Evolutionary conservation across 208 protist species (phyloP).

Genomic region (Strigomonas galati): DNA sequence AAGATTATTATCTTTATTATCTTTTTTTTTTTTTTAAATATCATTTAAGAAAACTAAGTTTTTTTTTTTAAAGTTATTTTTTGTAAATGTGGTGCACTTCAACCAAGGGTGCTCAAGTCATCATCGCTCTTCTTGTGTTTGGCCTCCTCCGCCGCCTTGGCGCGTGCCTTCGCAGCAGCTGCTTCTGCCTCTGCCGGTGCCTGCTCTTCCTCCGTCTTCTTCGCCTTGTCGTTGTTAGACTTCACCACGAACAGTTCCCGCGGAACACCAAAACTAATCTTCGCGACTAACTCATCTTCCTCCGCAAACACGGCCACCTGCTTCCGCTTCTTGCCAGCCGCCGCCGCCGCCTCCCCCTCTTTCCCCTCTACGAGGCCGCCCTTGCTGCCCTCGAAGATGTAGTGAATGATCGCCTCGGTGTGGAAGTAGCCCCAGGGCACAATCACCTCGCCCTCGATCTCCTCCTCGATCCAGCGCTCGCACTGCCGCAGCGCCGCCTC

Average conservation of each 20-base stretch:
- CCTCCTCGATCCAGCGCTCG: conserved; percentile 60
- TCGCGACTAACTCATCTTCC: conserved; percentile 54
- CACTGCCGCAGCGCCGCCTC: conserved; percentile 57
- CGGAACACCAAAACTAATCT: conserved; percentile 73
- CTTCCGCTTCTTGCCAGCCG: not conserved
- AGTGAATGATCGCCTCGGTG: conserved; percentile 69
- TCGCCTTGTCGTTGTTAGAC: conserved; percentile 3
- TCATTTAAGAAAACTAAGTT: conserved; percentile 3
- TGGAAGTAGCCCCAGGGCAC: conserved; percentile 89
- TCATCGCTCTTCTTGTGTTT: not conserved
- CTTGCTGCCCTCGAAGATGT: conserved; percentile 65
- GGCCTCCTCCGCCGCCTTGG: conserved; percentile 2
- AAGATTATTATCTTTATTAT: not conserved
- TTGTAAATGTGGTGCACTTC: not conserved
- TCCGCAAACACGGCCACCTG: conserved; percentile 57
- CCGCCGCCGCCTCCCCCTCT: not conserved
- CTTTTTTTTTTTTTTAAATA: not conserved
- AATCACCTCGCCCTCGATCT: conserved; percentile 80
- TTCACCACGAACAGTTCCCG: conserved; percentile 56
- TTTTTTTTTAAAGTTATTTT: not conserved
- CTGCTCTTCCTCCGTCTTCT: not conserved
- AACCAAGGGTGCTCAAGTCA: not conserved
- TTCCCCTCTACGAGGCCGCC: no score
- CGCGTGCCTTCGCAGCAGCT: not conserved
- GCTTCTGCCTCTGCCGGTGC: not conserved